Evolutionary conservation across 192 early-diverging fungal species (phyloP).

Genomic region (Pecoramyces ruminantium): DNA sequence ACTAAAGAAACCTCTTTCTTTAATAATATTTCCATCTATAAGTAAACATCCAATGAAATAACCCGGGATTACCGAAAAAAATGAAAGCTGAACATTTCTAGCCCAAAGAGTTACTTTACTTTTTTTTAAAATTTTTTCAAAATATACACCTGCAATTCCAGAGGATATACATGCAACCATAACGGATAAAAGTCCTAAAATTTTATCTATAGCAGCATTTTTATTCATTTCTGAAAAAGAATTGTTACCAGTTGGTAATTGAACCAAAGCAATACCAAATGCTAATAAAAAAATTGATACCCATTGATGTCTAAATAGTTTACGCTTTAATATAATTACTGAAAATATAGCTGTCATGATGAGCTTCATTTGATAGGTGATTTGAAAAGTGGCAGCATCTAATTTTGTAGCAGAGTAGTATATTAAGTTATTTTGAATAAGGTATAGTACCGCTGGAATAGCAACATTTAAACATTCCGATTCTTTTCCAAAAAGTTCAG

Average conservation of each 20-base stretch:
- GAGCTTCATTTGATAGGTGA: slow-evolving; percentile 94
- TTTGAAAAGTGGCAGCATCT: slow-evolving; percentile 90
- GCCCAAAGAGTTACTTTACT: too few species aligned
- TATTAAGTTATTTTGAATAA: slow-evolving; percentile 91
- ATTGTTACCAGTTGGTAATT: slow-evolving; percentile 29
- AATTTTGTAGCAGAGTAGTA: slow-evolving; percentile 71
- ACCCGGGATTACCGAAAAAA: too few species aligned
- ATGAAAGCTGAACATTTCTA: too few species aligned
- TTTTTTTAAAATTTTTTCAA: too few species aligned
- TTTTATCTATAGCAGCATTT: too few species aligned
- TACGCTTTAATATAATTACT: slow-evolving; percentile 58
- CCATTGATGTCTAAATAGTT: slow-evolving; percentile 61
- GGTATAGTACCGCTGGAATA: slow-evolving; percentile 75
- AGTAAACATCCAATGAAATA: too few species aligned
- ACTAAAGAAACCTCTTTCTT: too few species aligned
- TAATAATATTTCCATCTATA: too few species aligned
- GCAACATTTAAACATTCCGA: slow-evolving; percentile 61
- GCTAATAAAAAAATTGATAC: slow-evolving; percentile 66
- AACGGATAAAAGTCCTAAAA: too few species aligned
- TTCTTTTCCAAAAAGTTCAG: slow-evolving; percentile 26
- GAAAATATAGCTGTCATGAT: slow-evolving; percentile 86
- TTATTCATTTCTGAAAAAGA: too few species aligned
- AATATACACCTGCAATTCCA: too few species aligned
- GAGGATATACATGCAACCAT: too few species aligned
- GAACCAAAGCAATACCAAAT: slow-evolving; percentile 71